phyloP scores from a whole-genome alignment of 345 rosid species.

The Eucalyptus viminalis region DNA sequence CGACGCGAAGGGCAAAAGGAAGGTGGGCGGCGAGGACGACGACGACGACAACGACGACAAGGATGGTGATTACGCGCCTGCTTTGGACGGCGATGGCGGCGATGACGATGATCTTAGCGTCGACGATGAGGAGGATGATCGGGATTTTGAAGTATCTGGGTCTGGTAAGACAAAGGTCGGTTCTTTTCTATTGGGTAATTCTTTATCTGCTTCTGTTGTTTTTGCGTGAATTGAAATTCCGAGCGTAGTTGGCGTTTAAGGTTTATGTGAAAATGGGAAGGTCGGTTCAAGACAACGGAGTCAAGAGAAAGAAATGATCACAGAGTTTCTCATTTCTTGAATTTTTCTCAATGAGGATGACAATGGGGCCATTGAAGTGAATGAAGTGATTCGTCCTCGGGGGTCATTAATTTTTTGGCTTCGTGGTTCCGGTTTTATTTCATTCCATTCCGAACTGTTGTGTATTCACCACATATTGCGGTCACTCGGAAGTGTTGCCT shows the following conservation, averaged over 20 bases:
- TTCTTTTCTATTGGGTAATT: background rate
- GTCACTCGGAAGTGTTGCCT: background rate
- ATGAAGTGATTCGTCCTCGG: background rate
- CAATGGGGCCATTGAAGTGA: background rate
- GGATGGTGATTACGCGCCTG: slow-evolving; percentile 57
- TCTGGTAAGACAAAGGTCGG: slow-evolving; percentile 2
- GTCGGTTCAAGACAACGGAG: background rate
- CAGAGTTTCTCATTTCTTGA: background rate
- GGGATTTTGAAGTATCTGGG: slow-evolving; percentile 15
- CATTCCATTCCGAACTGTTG: background rate
- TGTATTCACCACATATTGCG: background rate
- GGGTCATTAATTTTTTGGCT: background rate
- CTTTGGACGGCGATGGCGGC: slow-evolving; percentile 6
- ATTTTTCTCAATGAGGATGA: background rate
- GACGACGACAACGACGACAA: slow-evolving; percentile 11
- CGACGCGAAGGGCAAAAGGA: slow-evolving; percentile 25
- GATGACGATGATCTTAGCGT: background rate
- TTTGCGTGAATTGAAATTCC: background rate
- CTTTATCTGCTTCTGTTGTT: background rate
- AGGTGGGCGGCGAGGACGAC: background rate
- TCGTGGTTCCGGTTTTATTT: background rate
- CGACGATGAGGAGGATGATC: slow-evolving; percentile 6
- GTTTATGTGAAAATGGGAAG: background rate
- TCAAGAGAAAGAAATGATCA: background rate
- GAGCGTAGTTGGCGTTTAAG: background rate